These are phyloP conservation scores for Diaporthe vaccinii DNA, from an alignment of 2,329 filamentous ascomycete genomes.

Conservation along the genomic window DNA sequence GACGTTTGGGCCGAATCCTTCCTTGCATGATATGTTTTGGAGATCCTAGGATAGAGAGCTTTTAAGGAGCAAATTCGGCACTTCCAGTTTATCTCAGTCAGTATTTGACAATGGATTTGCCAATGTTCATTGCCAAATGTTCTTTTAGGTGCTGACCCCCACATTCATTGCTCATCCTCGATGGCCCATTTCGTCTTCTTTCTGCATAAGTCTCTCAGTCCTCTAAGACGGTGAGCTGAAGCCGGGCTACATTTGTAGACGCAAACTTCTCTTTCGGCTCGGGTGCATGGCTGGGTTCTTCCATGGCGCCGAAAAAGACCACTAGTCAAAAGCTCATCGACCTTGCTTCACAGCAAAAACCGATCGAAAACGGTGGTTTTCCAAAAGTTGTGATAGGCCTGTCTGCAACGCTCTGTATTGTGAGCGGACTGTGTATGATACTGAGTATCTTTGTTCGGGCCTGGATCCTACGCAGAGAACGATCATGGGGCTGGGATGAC, in stretches of 20 bases:
- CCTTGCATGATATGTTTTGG: constrained; percentile 9
- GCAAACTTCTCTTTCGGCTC: too few species aligned
- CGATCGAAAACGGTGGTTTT: neutral
- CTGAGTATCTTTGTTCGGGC: neutral
- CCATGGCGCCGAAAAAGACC: neutral
- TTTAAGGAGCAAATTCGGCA: neutral
- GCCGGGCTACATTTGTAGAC: neutral
- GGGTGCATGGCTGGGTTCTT: neutral
- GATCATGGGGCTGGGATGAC: constrained; percentile 28
- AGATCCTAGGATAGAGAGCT: neutral
- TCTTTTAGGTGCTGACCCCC: neutral
- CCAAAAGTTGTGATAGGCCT: neutral
- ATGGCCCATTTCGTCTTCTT: neutral
- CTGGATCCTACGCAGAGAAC: neutral
- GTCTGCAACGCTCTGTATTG: neutral
- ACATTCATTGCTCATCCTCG: neutral
- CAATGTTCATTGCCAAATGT: too few species aligned
- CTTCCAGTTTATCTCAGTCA: too few species aligned
- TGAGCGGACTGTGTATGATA: neutral
- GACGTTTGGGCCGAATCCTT: neutral
- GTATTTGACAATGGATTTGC: neutral
- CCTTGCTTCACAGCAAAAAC: constrained; percentile 1
- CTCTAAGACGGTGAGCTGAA: neutral
- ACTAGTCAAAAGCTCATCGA: constrained; percentile 10
- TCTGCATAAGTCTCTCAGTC: neutral